Base-by-base conservation (phyloP, 2,329 filamentous ascomycete species). In the Pezicula radicicola region DNA sequence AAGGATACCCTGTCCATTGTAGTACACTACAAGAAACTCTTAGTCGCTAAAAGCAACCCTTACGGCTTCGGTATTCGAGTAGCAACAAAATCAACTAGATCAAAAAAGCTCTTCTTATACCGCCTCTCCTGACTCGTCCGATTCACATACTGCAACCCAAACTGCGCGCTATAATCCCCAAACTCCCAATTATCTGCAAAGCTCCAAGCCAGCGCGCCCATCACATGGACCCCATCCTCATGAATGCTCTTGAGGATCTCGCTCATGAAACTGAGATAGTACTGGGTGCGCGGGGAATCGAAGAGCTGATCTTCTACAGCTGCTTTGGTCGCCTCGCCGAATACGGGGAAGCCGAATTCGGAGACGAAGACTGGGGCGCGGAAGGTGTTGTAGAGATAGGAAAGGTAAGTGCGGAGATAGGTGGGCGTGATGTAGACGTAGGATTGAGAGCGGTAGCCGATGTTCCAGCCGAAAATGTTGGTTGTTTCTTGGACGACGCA, bases 381-480 rank as follows among this genome's bases (percentile, higher is more conserved):
- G 70, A 77, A 86, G 0, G 77, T 83, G 63, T 83, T 83, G 71
- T 76, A 81, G 2, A 86, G 66, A 59, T 84, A 85, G 56, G 71
- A 75, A 4, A 83, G 69, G 55, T 79, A 77, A 49, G 70, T 72
- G 48, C 79, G 73, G n/a, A 86, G 72, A 57, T 81, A 84, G 2
- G 71, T 73, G 0, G 81, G 82, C 0, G 82, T 78, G 33, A 78
- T 76, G 65, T 84, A 83, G n/a, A 79, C 75, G 59, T 83, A 81
- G 2, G 72, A 72, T 33, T 80, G 68, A 2, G 78, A 81, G 12
- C 73, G 70, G 55, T 83, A 81, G 18, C 81, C 81, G 46, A 84
- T 78, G 57, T 78, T 70, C 81, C 81, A 85, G 2, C 79, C 80
- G 28, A 74, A 37, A 2, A 69, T 64, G 37, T 77, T 77, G 1